Percentiles rank a stretch among this genome's conserved stretches.
phyloP scores from a whole-genome alignment of 179 eudicot genomes.

The Actinidia arguta region DNA sequence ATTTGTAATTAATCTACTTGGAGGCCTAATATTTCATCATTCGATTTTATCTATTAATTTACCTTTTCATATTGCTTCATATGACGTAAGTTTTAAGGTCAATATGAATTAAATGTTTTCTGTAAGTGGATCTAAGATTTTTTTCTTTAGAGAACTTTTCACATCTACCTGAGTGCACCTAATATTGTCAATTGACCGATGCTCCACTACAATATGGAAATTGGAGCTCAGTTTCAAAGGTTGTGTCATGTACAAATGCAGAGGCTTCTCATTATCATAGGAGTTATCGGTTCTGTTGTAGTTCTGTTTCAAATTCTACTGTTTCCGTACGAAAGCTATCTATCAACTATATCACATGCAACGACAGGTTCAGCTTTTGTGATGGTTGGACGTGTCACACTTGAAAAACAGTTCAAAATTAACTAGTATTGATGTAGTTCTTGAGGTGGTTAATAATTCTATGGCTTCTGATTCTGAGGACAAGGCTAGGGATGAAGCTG shows the following conservation, averaged over 20 bases:
- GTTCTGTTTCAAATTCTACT: constrained; percentile 39
- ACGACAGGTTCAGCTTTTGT: constrained; percentile 21
- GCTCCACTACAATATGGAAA: no score
- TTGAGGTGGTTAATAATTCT: neutral
- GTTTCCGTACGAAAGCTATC: constrained; percentile 27
- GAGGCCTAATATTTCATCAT: no score
- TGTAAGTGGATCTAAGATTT: no score
- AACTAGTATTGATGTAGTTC: neutral
- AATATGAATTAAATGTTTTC: no score
- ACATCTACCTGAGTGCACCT: no score
- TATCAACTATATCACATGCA: constrained; percentile 6
- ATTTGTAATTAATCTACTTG: no score
- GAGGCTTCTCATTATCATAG: constrained; percentile 35
- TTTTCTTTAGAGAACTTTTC: no score
- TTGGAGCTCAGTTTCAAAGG: no score
- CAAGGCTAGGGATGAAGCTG: constrained; percentile 21
- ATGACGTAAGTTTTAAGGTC: no score
- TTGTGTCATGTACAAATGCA: neutral
- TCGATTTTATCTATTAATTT: no score
- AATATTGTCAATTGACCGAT: no score
- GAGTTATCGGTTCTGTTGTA: constrained; percentile 28
- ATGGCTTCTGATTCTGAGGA: constrained; percentile 10
- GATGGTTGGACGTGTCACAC: constrained; percentile 6
- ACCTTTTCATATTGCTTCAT: no score
- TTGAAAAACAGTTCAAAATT: constrained; percentile 9